Conservation (phyloP, 768 basidiomycete genomes). For the Boletus reticuloceps region DNA sequence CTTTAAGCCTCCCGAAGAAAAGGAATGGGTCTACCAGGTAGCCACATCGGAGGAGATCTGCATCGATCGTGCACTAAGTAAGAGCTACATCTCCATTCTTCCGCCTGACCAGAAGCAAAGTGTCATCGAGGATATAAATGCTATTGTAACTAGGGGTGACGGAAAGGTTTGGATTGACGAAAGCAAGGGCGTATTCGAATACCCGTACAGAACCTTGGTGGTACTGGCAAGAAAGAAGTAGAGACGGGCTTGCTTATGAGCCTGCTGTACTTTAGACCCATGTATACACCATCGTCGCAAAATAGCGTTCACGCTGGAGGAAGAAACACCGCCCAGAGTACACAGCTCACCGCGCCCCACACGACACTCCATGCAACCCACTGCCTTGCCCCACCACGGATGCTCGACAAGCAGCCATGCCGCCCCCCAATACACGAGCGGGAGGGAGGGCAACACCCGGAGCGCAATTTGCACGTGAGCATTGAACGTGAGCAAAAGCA, state of each 20-base stretch:
- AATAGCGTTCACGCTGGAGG: slow-evolving; percentile 71
- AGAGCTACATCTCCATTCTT: slow-evolving; percentile 79
- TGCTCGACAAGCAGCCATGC: slow-evolving; percentile 57
- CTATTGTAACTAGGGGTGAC: slow-evolving; percentile 57
- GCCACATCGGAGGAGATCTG: slow-evolving; percentile 53
- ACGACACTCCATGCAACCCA: slow-evolving; percentile 80
- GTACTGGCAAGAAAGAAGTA: slow-evolving; percentile 50
- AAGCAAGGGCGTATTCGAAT: slow-evolving; percentile 69
- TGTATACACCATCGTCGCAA: neutral
- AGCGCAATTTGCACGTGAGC: slow-evolving; percentile 89
- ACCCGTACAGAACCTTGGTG: slow-evolving; percentile 70
- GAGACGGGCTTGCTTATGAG: neutral
- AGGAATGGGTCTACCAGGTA: slow-evolving; percentile 51
- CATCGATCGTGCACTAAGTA: slow-evolving; percentile 70
- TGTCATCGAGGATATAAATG: slow-evolving; percentile 49
- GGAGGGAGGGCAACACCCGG: slow-evolving; percentile 72
- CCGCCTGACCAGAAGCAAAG: slow-evolving; percentile 53
- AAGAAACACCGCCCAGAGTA: slow-evolving; percentile 82
- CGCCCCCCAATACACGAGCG: slow-evolving; percentile 85
- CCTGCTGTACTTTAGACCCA: neutral
- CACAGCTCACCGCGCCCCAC: slow-evolving; percentile 69
- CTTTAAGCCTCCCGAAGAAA: slow-evolving; percentile 62
- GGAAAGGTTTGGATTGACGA: slow-evolving; percentile 76
- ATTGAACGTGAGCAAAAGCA: slow-evolving; percentile 65
- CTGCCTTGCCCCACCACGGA: slow-evolving; percentile 44